A percentile compares a stretch with the other conserved stretches of the same genome.
Evolutionary conservation across 768 basidiomycete species (phyloP).

Genomic region (Mycena rosella): DNA sequence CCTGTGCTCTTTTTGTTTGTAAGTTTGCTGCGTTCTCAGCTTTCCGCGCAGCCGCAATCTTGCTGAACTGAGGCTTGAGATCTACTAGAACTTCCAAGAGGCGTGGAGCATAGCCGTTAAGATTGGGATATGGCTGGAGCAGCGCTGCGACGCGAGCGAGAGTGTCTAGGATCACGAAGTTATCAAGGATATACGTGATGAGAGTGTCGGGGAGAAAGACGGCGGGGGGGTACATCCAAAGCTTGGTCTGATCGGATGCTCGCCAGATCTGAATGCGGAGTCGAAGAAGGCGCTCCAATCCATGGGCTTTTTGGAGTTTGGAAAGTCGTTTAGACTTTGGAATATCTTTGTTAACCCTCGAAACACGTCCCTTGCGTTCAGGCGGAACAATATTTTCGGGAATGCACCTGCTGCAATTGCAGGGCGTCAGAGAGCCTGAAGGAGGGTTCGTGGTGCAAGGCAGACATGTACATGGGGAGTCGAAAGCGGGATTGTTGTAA

Average conservation of each 20-base stretch:
- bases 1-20: background rate
- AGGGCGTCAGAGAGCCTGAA: background rate
- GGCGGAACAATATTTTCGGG: background rate
- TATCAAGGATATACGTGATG: constrained; percentile 1
- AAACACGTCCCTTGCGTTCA: too few species aligned
- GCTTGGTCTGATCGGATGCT: background rate
- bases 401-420: constrained; percentile 6
- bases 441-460: background rate
- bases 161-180: background rate
- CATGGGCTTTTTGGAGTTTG: background rate
- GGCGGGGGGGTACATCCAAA: background rate
- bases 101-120: background rate
- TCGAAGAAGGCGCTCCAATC: background rate
- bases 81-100: background rate
- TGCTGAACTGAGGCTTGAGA: background rate
- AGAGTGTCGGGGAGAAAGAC: constrained; percentile 3
- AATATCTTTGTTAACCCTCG: background rate
- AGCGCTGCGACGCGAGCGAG: background rate
- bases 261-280: background rate
- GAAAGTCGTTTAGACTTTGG: background rate
- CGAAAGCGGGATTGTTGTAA: background rate
- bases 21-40: background rate
- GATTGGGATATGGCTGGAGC: background rate
- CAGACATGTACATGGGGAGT: background rate
- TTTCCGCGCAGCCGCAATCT: background rate